These are phyloP conservation scores for Podila clonocystis DNA, from an alignment of 192 early-diverging fungal species.

Conservation along the genomic window DNA sequence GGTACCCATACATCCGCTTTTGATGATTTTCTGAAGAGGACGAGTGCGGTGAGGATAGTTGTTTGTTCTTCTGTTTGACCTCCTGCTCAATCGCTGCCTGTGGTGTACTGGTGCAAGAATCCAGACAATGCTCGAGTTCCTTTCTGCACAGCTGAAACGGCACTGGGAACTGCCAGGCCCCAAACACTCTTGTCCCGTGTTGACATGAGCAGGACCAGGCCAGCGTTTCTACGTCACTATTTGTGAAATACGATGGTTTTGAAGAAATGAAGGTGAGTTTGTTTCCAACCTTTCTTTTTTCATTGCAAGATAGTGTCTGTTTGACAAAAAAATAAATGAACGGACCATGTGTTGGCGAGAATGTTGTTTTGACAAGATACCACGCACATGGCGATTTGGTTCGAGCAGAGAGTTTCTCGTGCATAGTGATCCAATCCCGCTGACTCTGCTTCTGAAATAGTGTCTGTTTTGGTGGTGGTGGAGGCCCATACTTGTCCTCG, in stretches of 20 bases:
- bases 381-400: conserved; percentile 30
- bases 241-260: neutral
- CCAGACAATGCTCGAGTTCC: conserved; percentile 6
- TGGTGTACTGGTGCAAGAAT: conserved; percentile 6
- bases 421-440: neutral
- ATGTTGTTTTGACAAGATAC: conserved; percentile 29
- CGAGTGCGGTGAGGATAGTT: neutral
- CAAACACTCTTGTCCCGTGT: neutral
- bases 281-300: too few species aligned
- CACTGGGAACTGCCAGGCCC: conserved; percentile 24
- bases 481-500: too few species aligned
- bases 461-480: neutral
- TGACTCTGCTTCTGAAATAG: neutral
- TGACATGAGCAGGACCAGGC: conserved; percentile 17
- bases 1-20: neutral
- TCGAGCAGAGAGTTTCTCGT: conserved; percentile 13
- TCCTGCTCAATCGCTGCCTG: neutral
- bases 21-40: too few species aligned
- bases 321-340: neutral
- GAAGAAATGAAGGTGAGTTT: neutral
- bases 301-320: too few species aligned
- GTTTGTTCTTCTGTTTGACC: neutral
- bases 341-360: conserved; percentile 16
- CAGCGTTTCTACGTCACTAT: conserved; percentile 13
- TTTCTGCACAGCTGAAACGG: conserved; percentile 32